Evolutionary conservation across 2,329 filamentous ascomycete species (phyloP).

Genomic region (Monosporascus sp.): DNA sequence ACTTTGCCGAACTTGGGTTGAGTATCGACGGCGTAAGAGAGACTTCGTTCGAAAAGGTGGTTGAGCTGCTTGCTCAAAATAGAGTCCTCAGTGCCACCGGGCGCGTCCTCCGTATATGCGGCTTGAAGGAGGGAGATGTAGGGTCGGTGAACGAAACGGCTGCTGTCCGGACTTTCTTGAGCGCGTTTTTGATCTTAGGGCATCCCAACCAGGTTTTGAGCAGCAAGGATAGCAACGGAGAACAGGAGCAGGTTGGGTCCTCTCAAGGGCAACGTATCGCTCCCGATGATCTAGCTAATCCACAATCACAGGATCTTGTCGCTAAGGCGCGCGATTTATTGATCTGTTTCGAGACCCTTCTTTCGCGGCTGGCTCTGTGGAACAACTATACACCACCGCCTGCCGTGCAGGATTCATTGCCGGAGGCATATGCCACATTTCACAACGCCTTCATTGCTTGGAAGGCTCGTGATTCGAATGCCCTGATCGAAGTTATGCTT

Average conservation of each 20-base stretch:
- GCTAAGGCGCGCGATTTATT: slow-evolving; percentile 72
- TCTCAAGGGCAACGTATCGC: slow-evolving; percentile 37
- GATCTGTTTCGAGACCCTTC: slow-evolving; percentile 69
- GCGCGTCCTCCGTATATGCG: slow-evolving; percentile 63
- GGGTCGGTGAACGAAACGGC: slow-evolving; percentile 64
- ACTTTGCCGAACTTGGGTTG: slow-evolving; percentile 61
- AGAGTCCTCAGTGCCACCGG: slow-evolving; percentile 61
- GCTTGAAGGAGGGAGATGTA: slow-evolving; percentile 58
- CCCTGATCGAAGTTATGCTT: slow-evolving; percentile 79
- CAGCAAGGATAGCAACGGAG: slow-evolving; percentile 59
- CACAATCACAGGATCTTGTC: slow-evolving; percentile 65
- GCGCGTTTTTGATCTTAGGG: slow-evolving; percentile 72
- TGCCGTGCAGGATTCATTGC: slow-evolving; percentile 55
- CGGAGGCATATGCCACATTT: slow-evolving; percentile 67
- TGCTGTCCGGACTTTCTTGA: slow-evolving; percentile 69
- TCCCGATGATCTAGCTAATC: slow-evolving; percentile 52
- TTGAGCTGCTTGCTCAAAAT: slow-evolving; percentile 60
- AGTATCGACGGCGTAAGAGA: slow-evolving; percentile 65
- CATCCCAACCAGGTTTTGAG: slow-evolving; percentile 74
- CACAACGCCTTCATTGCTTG: slow-evolving; percentile 76
- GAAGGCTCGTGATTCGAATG: slow-evolving; percentile 75
- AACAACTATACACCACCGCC: slow-evolving; percentile 65
- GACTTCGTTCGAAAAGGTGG: slow-evolving; percentile 69
- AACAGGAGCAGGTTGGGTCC: slow-evolving; percentile 52
- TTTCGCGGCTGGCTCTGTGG: slow-evolving; percentile 58